Evolutionary conservation across 1,139 yeast species (phyloP).

Genomic region (Yamadazyma epiphylla): DNA sequence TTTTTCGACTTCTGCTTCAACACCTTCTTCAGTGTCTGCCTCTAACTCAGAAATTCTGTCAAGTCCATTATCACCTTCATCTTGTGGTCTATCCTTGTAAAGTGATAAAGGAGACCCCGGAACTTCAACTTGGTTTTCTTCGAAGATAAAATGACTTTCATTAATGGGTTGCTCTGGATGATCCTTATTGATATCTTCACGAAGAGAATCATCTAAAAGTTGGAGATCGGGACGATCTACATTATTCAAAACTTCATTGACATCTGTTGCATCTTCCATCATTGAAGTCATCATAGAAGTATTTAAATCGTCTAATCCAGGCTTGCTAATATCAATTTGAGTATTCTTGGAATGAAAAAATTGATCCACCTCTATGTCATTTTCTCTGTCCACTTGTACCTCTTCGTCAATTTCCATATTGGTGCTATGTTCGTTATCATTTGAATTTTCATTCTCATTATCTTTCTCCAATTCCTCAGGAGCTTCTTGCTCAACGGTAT

Average conservation of each 20-base stretch:
- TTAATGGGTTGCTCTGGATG: neutral
- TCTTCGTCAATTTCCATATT: too few species aligned
- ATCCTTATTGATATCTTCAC: neutral
- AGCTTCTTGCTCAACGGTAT: too few species aligned
- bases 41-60: neutral
- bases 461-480: too few species aligned
- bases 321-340: too few species aligned
- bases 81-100: too few species aligned
- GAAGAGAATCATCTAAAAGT: neutral
- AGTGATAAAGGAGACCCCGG: neutral
- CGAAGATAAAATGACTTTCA: neutral
- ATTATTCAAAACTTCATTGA: neutral
- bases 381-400: too few species aligned
- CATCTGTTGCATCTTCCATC: slow-evolving; percentile 1
- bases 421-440: too few species aligned
- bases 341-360: too few species aligned
- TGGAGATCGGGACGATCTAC: neutral
- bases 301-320: slow-evolving; percentile 3
- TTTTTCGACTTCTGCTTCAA: slow-evolving; percentile 1
- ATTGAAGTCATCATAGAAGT: slow-evolving; percentile 6
- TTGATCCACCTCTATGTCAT: too few species aligned
- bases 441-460: too few species aligned
- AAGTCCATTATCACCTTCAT: neutral
- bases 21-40: neutral
- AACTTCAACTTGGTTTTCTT: neutral